Evolutionary conservation across 2,329 filamentous ascomycete species (phyloP), one percentile per base, ranked within the genome.

Genomic region (Ceratocystis eucalypticola): DNA sequence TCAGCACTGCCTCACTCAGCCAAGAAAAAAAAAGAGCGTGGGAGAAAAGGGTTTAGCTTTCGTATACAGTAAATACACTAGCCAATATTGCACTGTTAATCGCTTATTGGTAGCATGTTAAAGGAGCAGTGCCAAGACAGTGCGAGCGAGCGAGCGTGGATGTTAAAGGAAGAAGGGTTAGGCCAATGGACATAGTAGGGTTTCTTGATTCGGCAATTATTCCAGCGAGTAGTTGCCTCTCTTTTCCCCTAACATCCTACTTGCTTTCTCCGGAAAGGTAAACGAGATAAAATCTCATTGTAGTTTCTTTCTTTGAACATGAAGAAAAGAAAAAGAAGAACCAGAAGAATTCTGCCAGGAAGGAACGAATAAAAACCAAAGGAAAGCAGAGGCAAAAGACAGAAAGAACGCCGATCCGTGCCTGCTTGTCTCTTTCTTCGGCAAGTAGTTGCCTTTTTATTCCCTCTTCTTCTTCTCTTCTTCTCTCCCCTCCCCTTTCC

Each of bases 1-100:
- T 28, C 12, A 57, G 53, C 53, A 57, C 53, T 57, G 53, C 53
- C 53, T 57, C 53, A 57, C 53, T 57, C 22, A 57, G 53, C 53
- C 53, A 57, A 57, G 53, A 57, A 28, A 28, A 57, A 57, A 30
- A 57, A 57, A 57, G 12, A 33, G 12, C 10, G 12, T 15, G 1
- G 3, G 12, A 41, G 12, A 30, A 57, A 57, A 57, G 25, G 6
- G 48, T 25, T 41, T 8, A 50, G 17, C 48, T 50, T 41, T 41
- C 37, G 37, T n/a, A 50, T 22, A 50, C 20, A 22, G 48, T 48
- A 4, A 12, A 41, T 12, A 41, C 10, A 41, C 37, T 41, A 41
- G 10, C 10, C 37, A 41, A 41, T 41, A 41, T 41, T 41, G 37
- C 37, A 41, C 37, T 41, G 37, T 41, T 12, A 41, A 41, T 41